Percentiles rank a stretch among this genome's conserved stretches.
phyloP scores from a whole-genome alignment of 1,284 basidiomycete genomes.

The Neotropicomus parvogracilis region DNA sequence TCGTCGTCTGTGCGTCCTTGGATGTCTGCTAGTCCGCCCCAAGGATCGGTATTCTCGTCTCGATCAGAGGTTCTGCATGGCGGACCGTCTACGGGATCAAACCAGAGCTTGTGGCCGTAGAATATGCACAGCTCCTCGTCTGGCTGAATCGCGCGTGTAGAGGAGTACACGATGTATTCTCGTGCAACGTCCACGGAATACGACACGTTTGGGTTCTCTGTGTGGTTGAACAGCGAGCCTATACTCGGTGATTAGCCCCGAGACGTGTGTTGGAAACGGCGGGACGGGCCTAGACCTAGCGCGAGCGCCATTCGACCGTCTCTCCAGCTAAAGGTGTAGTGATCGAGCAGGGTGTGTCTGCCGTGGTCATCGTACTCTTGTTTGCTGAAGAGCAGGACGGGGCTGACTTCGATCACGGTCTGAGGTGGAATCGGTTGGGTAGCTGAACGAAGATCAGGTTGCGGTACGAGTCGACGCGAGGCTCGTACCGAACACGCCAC shows the following conservation, averaged over 20 bases:
- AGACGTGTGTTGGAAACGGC: neutral
- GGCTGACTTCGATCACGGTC: conserved; percentile 78
- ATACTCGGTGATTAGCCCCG: neutral
- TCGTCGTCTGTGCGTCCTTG: conserved; percentile 21
- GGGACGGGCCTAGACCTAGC: conserved; percentile 71
- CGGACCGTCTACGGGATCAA: conserved; percentile 38
- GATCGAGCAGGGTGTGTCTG: conserved; percentile 71
- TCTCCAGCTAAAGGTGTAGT: conserved; percentile 84
- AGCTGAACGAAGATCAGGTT: conserved; percentile 39
- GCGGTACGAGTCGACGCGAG: no score
- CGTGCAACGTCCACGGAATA: conserved; percentile 52
- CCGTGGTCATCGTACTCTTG: conserved; percentile 72
- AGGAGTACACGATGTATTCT: conserved; percentile 67
- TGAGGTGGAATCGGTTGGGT: conserved; percentile 55
- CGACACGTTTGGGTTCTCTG: conserved; percentile 66
- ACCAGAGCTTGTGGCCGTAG: conserved; percentile 71
- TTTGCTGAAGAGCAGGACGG: conserved; percentile 75
- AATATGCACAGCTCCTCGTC: conserved; percentile 81
- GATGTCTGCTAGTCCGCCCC: conserved; percentile 44
- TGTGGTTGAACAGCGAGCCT: conserved; percentile 84
- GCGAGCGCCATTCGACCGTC: conserved; percentile 83
- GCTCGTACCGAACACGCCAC: conserved; percentile 63
- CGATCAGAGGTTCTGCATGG: conserved; percentile 21
- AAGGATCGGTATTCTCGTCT: conserved; percentile 34
- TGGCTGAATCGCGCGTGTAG: conserved; percentile 47